These are phyloP conservation scores for Umbelopsis sp. DNA, from an alignment of 371 early-diverging fungal genomes.

Conservation along the genomic window DNA sequence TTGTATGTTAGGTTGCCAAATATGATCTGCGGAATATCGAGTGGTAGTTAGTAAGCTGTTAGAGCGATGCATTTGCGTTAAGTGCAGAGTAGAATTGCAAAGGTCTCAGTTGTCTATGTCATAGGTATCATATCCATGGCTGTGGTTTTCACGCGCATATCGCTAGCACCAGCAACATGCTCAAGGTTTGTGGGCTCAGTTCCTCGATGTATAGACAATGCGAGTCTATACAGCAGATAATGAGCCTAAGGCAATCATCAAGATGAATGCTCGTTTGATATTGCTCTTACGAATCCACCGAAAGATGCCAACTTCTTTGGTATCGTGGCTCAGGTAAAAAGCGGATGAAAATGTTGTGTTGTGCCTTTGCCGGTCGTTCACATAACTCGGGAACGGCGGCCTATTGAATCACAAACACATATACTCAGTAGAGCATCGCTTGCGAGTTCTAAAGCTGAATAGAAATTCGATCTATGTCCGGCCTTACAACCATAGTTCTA, in stretches of 20 bases:
- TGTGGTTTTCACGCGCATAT: neutral
- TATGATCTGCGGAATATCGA: neutral
- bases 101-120: neutral
- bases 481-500: conserved; percentile 50
- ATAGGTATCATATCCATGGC: conserved; percentile 13
- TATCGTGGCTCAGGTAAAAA: conserved; percentile 37
- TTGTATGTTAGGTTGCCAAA: neutral
- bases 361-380: conserved; percentile 46
- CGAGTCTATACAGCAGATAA: conserved; percentile 15
- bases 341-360: conserved; percentile 33
- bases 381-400: conserved; percentile 20
- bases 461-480: conserved; percentile 43
- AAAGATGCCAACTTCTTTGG: conserved; percentile 19
- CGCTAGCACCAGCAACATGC: neutral
- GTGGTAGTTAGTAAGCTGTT: neutral
- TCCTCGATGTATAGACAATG: conserved; percentile 15
- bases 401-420: conserved; percentile 28
- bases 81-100: neutral
- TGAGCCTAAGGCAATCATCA: neutral
- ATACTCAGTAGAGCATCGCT: neutral
- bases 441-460: neutral
- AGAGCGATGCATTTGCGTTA: neutral
- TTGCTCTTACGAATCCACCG: conserved; percentile 34
- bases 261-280: conserved; percentile 12
- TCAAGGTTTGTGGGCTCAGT: neutral